Evolutionary conservation across 2,329 filamentous ascomycete species (phyloP).

Genomic region (Pestalotiopsis sp.): DNA sequence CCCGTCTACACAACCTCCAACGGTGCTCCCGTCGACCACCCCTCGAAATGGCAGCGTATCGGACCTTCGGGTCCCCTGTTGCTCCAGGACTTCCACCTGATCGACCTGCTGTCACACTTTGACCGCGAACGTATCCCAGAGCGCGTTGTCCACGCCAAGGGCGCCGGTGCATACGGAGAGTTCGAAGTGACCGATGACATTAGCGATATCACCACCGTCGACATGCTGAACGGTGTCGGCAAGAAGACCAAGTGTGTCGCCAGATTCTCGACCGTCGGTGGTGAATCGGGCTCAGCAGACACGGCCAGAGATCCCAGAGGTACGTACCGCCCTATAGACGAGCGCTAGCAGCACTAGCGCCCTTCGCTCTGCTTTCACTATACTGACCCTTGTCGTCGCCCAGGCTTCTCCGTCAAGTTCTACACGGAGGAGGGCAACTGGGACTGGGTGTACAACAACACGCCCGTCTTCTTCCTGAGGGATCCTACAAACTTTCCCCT

Average conservation of each 20-base stretch:
- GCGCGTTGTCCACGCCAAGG: slow-evolving; percentile 44
- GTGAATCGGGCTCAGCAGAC: slow-evolving; percentile 69
- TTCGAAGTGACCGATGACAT: slow-evolving; percentile 53
- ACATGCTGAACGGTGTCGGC: slow-evolving; percentile 54
- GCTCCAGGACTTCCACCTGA: slow-evolving; percentile 67
- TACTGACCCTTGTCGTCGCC: background rate
- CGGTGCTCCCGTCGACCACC: slow-evolving; percentile 59
- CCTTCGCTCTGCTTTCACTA: background rate
- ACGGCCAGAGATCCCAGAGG: slow-evolving; percentile 59
- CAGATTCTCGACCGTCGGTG: slow-evolving; percentile 73
- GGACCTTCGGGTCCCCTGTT: slow-evolving; percentile 61
- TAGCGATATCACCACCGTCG: slow-evolving; percentile 45
- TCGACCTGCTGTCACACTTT: slow-evolving; percentile 62
- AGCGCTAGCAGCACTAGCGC: slow-evolving; percentile 5
- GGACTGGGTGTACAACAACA: slow-evolving; percentile 79
- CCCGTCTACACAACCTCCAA: slow-evolving; percentile 64
- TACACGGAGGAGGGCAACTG: slow-evolving; percentile 73
- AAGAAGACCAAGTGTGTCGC: slow-evolving; percentile 63
- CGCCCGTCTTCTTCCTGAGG: slow-evolving; percentile 75
- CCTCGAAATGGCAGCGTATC: slow-evolving; percentile 51
- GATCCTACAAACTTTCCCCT: slow-evolving; percentile 76
- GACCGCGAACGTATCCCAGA: slow-evolving; percentile 55
- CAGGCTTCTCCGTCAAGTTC: slow-evolving; percentile 71
- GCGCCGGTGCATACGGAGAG: slow-evolving; percentile 40
- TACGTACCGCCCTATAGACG: slow-evolving; percentile 11